These are phyloP conservation scores for Cutaneotrichosporon daszewskae DNA, from an alignment of 1,284 basidiomycete species.

Conservation along the genomic window DNA sequence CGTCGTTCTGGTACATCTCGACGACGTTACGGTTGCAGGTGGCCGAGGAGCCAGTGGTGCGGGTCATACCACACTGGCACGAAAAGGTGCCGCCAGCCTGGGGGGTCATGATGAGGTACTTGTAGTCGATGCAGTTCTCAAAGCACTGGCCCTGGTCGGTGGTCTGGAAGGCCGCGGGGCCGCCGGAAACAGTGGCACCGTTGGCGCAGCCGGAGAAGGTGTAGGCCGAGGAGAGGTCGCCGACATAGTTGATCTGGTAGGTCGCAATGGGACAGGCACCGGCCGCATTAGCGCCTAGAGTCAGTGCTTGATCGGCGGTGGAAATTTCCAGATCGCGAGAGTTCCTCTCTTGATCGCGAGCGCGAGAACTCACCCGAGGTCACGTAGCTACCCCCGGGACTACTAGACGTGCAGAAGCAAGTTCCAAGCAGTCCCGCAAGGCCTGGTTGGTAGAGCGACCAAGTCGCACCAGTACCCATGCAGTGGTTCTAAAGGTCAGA, in stretches of 20 bases:
- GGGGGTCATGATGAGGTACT: conserved; percentile 1
- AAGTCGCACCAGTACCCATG: not conserved
- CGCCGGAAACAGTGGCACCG: not conserved
- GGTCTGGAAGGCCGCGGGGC: not conserved
- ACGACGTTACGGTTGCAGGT: conserved; percentile 1
- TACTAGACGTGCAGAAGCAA: conserved; percentile 2
- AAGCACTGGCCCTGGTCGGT: conserved; percentile 4
- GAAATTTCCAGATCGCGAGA: too few species aligned
- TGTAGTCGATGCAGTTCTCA: not conserved
- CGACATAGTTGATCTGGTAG: conserved; percentile 6
- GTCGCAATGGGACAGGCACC: not conserved
- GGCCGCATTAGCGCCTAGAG: not conserved
- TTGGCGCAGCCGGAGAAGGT: conserved; percentile 1
- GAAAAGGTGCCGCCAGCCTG: not conserved
- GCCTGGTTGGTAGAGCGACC: conserved; percentile 10
- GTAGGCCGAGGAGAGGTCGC: not conserved
- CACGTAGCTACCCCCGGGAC: not conserved
- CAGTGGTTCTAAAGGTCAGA: not conserved
- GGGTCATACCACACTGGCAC: conserved; percentile 4
- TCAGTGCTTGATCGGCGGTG: not conserved
- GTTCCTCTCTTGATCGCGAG: not conserved
- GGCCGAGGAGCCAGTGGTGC: not conserved
- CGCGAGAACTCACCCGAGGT: not conserved
- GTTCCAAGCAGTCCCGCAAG: conserved; percentile 4
- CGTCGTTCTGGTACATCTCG: conserved; percentile 5